phyloP scores from a whole-genome alignment of 495 filamentous ascomycete genomes.

The Aspergillus conjunctus region DNA sequence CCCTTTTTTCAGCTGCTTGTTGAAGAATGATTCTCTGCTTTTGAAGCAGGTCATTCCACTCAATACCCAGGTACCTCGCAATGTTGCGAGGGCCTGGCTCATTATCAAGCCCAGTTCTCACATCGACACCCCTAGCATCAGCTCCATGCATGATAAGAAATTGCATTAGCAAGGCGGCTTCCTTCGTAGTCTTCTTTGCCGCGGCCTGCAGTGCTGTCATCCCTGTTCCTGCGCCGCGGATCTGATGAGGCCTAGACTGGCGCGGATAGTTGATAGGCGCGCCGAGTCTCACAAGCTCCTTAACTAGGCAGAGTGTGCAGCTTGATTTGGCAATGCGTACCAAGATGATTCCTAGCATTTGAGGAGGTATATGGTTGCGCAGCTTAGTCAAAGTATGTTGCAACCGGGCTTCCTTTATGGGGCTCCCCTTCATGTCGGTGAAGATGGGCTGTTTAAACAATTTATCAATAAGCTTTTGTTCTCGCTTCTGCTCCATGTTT shows the following conservation, averaged over 20 bases:
- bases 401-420: neutral
- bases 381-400: neutral
- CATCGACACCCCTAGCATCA: too few species aligned
- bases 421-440: neutral
- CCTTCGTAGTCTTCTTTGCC: neutral
- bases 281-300: neutral
- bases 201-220: neutral
- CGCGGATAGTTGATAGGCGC: neutral
- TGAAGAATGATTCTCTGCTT: too few species aligned
- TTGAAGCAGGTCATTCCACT: too few species aligned
- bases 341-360: neutral
- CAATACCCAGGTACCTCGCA: too few species aligned
- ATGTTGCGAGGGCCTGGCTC: too few species aligned
- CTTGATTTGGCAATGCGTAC: neutral
- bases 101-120: too few species aligned
- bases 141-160: neutral
- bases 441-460: neutral
- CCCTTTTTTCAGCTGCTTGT: too few species aligned
- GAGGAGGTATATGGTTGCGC: neutral
- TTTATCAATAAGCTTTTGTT: neutral
- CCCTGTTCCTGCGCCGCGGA: neutral
- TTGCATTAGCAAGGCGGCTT: neutral
- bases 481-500: neutral
- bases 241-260: neutral
- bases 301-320: neutral